phyloP scores from a whole-genome alignment of 2,329 filamentous ascomycete genomes.

The Aspergillus candidus region DNA sequence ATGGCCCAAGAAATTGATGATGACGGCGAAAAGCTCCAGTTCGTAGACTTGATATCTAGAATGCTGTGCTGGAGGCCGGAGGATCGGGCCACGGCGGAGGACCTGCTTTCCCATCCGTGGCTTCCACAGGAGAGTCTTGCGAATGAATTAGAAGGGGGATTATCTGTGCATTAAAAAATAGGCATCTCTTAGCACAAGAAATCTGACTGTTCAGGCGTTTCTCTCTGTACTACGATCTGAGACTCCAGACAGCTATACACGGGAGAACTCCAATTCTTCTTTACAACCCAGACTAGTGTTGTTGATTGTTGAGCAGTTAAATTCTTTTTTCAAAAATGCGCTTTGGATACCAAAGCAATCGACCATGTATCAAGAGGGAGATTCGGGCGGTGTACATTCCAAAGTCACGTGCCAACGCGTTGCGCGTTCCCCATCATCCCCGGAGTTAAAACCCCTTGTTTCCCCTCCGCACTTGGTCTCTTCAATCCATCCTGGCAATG shows the following conservation, averaged over 20 bases:
- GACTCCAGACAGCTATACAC: too few relatives aligned
- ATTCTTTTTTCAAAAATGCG: too few relatives aligned
- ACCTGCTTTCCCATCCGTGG: slow-evolving; percentile 11
- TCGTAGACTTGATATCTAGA: slow-evolving; percentile 10
- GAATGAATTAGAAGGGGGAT: slow-evolving; percentile 2
- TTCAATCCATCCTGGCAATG: slow-evolving; percentile 6
- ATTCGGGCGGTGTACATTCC: too few relatives aligned
- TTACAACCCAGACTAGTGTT: too few relatives aligned
- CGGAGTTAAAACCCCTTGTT: not conserved
- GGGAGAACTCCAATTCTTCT: too few relatives aligned
- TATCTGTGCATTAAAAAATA: slow-evolving; percentile 7
- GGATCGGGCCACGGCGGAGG: slow-evolving; percentile 9
- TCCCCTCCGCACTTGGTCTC: slow-evolving; percentile 1
- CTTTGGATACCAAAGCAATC: too few relatives aligned
- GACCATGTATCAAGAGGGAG: too few relatives aligned
- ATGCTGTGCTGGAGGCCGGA: slow-evolving; percentile 13
- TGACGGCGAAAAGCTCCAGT: slow-evolving; percentile 4
- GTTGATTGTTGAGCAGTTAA: too few relatives aligned
- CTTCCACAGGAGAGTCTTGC: slow-evolving; percentile 3
- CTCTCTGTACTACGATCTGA: too few relatives aligned
- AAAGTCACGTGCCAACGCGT: slow-evolving; percentile 10
- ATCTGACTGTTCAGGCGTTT: not conserved
- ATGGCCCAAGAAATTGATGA: slow-evolving; percentile 7
- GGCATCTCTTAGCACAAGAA: slow-evolving; percentile 3
- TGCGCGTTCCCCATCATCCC: not conserved